Percentiles rank a stretch among this genome's conserved stretches.
Evolutionary conservation across 352 stramenopile genomes (phyloP).

Genomic region (Globisporangium cylindrosporum): DNA sequence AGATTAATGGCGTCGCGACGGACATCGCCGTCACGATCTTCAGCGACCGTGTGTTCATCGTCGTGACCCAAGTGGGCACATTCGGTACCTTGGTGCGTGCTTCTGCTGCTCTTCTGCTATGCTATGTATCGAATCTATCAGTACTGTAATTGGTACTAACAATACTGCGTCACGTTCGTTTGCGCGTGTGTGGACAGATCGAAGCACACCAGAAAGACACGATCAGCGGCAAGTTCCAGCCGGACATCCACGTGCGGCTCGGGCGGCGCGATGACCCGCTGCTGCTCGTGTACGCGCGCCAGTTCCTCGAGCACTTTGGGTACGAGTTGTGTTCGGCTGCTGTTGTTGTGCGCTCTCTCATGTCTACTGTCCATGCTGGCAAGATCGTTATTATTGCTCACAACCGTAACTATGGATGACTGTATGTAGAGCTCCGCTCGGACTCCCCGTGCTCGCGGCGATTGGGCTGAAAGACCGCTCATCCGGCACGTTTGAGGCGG

Average conservation of each 20-base stretch:
- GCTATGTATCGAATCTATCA: neutral
- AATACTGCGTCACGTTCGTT: neutral
- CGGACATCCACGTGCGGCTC: constrained; percentile 74
- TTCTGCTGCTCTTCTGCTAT: neutral
- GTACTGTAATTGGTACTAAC: neutral
- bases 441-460: constrained; percentile 64
- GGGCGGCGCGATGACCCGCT: constrained; percentile 78
- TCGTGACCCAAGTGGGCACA: constrained; percentile 73
- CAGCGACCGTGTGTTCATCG: constrained; percentile 78
- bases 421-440: constrained; percentile 44
- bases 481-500: constrained; percentile 62
- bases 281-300: constrained; percentile 76
- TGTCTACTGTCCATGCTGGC: neutral
- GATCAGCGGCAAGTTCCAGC: constrained; percentile 75
- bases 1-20: constrained; percentile 70
- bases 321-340: constrained; percentile 17
- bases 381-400: no score
- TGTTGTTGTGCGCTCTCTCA: no score
- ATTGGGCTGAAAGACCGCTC: constrained; percentile 80
- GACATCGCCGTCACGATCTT: constrained; percentile 79
- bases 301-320: constrained; percentile 85
- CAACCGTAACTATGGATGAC: no score
- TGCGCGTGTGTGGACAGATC: constrained; percentile 28
- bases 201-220: constrained; percentile 73
- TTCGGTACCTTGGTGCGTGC: constrained; percentile 69